Percentiles rank a stretch among this genome's conserved stretches.
These are phyloP conservation scores for Naganishia onofrii DNA, from an alignment of 768 basidiomycete species.

Conservation along the genomic window DNA sequence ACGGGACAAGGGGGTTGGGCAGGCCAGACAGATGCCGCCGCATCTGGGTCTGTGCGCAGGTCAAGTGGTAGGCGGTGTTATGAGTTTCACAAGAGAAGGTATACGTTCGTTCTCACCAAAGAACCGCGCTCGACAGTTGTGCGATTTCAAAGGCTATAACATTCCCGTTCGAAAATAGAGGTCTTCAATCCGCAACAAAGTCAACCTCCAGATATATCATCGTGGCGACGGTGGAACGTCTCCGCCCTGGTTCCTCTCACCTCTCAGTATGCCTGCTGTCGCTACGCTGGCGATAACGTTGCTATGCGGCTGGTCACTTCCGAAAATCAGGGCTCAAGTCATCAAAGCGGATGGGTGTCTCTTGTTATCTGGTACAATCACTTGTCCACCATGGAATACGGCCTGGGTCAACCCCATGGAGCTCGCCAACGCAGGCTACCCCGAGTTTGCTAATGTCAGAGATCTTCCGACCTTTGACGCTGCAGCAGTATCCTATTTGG, in stretches of 20 bases:
- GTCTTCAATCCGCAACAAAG: not conserved
- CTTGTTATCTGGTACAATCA: conserved; percentile 17
- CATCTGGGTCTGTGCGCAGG: too few relatives aligned
- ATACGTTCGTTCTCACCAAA: too few relatives aligned
- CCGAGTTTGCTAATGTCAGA: conserved; percentile 43
- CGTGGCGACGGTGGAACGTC: too few relatives aligned
- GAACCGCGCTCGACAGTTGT: too few relatives aligned
- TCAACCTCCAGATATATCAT: not conserved
- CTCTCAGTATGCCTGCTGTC: not conserved
- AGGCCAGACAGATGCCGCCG: too few relatives aligned
- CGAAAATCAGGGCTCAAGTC: not conserved
- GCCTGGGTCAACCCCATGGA: conserved; percentile 46
- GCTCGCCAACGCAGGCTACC: conserved; percentile 45
- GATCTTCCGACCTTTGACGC: conserved; percentile 45
- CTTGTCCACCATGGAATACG: conserved; percentile 35
- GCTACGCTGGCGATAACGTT: not conserved
- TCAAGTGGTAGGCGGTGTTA: too few relatives aligned
- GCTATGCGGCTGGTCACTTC: not conserved
- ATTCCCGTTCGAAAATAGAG: too few relatives aligned
- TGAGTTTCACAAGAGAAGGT: too few relatives aligned
- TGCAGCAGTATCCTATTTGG: conserved; percentile 45
- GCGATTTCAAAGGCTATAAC: too few relatives aligned
- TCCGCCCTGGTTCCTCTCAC: not conserved
- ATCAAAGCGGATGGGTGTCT: conserved; percentile 20
- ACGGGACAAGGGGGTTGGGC: too few relatives aligned